Percentiles rank a stretch among this genome's conserved stretches.
These are phyloP conservation scores for Bryoerythrophyllum caledonicum DNA, from an alignment of 225 moss, liverwort and hornwort genomes.

Conservation along the genomic window DNA sequence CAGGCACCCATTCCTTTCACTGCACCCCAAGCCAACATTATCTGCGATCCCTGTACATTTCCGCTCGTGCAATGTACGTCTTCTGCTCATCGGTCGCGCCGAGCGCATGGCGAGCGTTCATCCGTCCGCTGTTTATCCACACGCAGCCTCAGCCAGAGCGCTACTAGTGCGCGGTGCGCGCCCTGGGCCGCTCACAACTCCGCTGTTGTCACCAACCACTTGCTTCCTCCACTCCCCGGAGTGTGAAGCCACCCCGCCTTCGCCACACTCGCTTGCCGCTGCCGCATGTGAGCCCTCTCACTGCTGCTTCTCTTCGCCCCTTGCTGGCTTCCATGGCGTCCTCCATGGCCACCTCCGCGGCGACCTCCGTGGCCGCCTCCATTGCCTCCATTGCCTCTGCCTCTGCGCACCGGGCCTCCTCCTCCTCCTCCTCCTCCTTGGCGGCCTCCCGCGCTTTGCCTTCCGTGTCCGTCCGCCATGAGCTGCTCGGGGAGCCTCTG, in stretches of 20 bases:
- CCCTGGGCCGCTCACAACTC: neutral
- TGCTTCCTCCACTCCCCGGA: neutral
- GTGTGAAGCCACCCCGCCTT: neutral
- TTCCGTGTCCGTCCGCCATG: conserved; percentile 16
- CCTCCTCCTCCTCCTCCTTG: neutral
- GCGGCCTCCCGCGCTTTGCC: neutral
- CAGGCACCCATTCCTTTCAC: neutral
- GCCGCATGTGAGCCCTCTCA: neutral
- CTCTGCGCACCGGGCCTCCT: neutral
- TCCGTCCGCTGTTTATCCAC: neutral
- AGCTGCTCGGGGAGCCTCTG: conserved; percentile 30
- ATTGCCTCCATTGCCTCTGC: conserved; percentile 22
- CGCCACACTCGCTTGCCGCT: neutral
- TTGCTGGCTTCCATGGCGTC: neutral
- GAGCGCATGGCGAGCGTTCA: no score
- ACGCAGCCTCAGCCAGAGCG: neutral
- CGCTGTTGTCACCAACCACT: neutral
- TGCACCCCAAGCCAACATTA: no score
- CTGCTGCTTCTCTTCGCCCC: neutral
- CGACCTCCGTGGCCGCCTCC: conserved; percentile 2
- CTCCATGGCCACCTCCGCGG: conserved; percentile 19
- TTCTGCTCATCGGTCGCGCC: no score
- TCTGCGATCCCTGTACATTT: no score
- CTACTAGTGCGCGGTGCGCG: neutral
- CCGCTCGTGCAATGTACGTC: no score